Evolutionary conservation across 768 basidiomycete species (phyloP).

Genomic region (Suillus lakei): DNA sequence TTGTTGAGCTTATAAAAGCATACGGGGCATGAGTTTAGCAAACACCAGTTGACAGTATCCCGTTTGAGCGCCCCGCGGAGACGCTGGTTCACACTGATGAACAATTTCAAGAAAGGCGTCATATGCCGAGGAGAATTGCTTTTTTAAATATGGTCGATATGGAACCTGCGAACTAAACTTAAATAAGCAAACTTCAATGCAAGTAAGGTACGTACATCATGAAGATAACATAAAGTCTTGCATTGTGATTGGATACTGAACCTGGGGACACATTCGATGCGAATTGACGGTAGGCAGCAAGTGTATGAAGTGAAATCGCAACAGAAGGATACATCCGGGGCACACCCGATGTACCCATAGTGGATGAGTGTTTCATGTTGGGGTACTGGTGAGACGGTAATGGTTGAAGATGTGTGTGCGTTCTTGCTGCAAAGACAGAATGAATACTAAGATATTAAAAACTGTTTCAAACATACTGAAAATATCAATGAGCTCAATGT

Average conservation of each 20-base stretch:
- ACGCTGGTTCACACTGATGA: constrained; percentile 6
- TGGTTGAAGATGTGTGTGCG: too few species aligned
- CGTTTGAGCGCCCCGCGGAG: constrained; percentile 10
- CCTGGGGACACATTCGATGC: constrained; percentile 27
- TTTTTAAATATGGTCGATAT: too few species aligned
- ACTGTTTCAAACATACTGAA: background rate
- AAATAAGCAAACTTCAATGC: too few species aligned
- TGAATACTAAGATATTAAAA: background rate
- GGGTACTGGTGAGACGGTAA: constrained; percentile 9
- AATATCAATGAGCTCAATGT: background rate
- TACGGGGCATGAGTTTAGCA: constrained; percentile 12
- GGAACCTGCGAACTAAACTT: background rate
- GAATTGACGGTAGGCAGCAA: constrained; percentile 30
- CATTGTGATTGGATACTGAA: constrained; percentile 27
- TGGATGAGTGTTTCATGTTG: constrained; percentile 22
- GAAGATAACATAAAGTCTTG: background rate
- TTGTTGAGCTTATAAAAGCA: constrained; percentile 13
- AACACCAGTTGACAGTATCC: constrained; percentile 15
- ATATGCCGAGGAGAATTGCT: constrained; percentile 5
- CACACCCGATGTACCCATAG: constrained; percentile 26
- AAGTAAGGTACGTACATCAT: background rate
- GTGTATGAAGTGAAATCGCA: constrained; percentile 22
- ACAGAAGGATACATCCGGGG: constrained; percentile 21
- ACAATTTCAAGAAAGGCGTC: constrained; percentile 15
- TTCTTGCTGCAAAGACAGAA: too few species aligned